These are phyloP conservation scores for Candida odintsovae DNA, from an alignment of 805 yeast species.

Conservation along the genomic window DNA sequence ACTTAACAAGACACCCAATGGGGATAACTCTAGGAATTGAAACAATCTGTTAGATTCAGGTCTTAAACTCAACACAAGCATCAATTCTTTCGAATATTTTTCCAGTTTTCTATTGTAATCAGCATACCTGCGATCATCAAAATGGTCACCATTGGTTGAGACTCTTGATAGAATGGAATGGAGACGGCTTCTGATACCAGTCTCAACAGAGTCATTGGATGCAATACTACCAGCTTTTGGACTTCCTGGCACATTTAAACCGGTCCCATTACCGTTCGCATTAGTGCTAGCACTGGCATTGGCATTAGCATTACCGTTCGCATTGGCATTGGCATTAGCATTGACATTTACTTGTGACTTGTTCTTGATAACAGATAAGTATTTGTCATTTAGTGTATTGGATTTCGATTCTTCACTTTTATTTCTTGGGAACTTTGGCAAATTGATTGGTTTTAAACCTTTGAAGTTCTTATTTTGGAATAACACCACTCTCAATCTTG, in stretches of 20 bases:
- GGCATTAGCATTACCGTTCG: too few relatives aligned
- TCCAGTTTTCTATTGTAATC: slow-evolving; percentile 43
- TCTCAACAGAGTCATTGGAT: slow-evolving; percentile 1
- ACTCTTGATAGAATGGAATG: slow-evolving; percentile 15
- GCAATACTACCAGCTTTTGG: neutral
- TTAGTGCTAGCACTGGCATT: too few relatives aligned
- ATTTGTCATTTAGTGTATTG: slow-evolving; percentile 19
- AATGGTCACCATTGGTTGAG: neutral
- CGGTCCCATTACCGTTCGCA: neutral
- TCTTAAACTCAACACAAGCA: slow-evolving; percentile 53
- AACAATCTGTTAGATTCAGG: slow-evolving; percentile 81
- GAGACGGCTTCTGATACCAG: slow-evolving; percentile 12
- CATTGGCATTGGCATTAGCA: too few relatives aligned
- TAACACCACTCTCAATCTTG: slow-evolving; percentile 51
- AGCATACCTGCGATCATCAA: slow-evolving; percentile 2
- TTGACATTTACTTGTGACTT: neutral
- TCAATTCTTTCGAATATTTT: slow-evolving; percentile 58
- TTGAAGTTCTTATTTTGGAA: slow-evolving; percentile 30
- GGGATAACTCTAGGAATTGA: slow-evolving; percentile 86
- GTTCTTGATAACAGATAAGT: slow-evolving; percentile 13
- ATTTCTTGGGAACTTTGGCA: slow-evolving; percentile 34
- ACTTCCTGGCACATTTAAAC: neutral
- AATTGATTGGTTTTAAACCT: slow-evolving; percentile 23
- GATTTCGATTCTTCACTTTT: slow-evolving; percentile 4
- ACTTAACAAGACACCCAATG: slow-evolving; percentile 75